Base-by-base conservation (phyloP, 2,329 filamentous ascomycete genomes). In the Fusarium decemcellulare region DNA sequence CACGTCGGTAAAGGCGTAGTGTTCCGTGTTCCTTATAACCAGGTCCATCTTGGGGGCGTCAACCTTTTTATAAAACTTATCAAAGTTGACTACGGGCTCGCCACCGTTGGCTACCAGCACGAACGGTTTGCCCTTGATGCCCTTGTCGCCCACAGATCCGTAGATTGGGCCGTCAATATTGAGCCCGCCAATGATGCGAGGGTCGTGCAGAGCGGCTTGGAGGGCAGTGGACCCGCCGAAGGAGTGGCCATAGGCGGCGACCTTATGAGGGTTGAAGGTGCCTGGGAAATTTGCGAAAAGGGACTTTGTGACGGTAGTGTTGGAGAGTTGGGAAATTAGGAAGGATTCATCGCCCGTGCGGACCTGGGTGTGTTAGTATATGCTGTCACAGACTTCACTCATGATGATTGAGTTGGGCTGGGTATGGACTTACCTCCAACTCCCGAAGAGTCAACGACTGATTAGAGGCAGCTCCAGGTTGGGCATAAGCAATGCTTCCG, bases 141-240 rank as follows among this genome's bases (percentile, higher is more conserved):
- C 68, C 12, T 57, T 6, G 4, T 63, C 2, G 75, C 79, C 10
- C 72, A 78, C 56, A 0, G 51, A 27, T 5, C 65, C 66, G 1
- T 61, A 67, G 43, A 71, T 57, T 0, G 66, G 42, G 6, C 65
- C 68, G 8, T 71, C 65, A 1, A 71, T 34, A 5, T 67, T 63
- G 3, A 70, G 40, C 11, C 81, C 81, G 14, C 78, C 69, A n/a
- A 75, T 68, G 8, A 77, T 79, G n/a, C 76, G 79, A 5, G 73
- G 62, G 16, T 74, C 65, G 3, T 76, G 72, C 0, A 76, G 74
- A 2, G 78, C 76, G 2, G 78, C 78, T 2, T 74, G 74, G 1
- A 74, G 71, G 1, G 67, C 47, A 32, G 59, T 71, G 16, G 61
- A 56, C 14, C 68, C 65, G 8, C 68, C 68, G 12, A 71, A 69